Base-by-base conservation (phyloP, 1,139 yeast species). In the Diutina scorzettiae region DNA sequence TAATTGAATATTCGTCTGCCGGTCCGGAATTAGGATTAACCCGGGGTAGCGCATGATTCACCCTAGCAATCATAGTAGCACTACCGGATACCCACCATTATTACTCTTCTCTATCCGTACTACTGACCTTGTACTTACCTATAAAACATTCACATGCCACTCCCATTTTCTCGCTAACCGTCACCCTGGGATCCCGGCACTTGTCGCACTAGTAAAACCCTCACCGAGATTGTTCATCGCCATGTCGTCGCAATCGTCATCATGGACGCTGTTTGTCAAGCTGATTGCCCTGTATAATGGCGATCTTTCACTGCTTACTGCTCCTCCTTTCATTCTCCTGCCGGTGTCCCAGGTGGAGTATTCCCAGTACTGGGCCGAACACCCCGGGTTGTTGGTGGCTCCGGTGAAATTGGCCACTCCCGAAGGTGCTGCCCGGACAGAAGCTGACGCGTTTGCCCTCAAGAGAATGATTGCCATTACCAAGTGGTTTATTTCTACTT, bases 321-420 rank as follows among this genome's bases (percentile, higher is more conserved):
- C 98, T 2, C 98, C 98, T 23, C 96, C 98, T n/a, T 91, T 91
- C 63, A 91, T 91, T 52, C 70, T 91, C 48, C 85, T 96, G 8
- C 89, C 96, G 21, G 81, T 84, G 6, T 89, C 97, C 3, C 70
- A 86, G 53, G 77, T 78, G 24, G 98, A 91, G 63, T 91, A 84
- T 62, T 82, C 96, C 16, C 91, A 85, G 59, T 91, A 86, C 58
- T 82, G 93, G 94, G 82, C 89, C 41, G 96, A 87, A 59, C 91
- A 84, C 57, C 87, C 91, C 14, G 89, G 85, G 51, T 69, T 87
- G 49, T 73, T 91, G 46, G 62, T 86, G 45, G 91, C 76, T 37
- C 87, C 96, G 30, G 69, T 68, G 49, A 66, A 68, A 46, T 63
- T 77, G 43, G 56, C 54, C 12, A 64, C 69, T 41, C 62, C 57